A percentile compares a stretch with the other conserved stretches of the same genome.
Evolutionary conservation across 1,284 basidiomycete genomes (phyloP).

Genomic region (Mycena sp.): DNA sequence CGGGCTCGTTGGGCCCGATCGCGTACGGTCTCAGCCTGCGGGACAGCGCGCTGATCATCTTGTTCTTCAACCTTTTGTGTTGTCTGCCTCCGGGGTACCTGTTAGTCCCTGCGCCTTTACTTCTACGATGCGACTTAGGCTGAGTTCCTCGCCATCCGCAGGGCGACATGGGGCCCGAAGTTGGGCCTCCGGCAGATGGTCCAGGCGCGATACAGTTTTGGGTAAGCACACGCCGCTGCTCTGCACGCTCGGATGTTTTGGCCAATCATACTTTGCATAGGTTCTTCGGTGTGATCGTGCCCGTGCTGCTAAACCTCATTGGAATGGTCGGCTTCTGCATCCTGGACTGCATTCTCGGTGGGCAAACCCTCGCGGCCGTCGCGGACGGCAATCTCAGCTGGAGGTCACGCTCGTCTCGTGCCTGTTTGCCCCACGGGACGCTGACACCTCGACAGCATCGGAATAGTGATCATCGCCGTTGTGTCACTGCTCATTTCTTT

Average conservation of each 20-base stretch:
- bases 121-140: background rate
- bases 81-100: constrained; percentile 66
- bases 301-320: constrained; percentile 71
- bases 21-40: constrained; percentile 74
- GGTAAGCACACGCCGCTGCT: constrained; percentile 51
- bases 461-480: constrained; percentile 87
- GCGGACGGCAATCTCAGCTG: constrained; percentile 70
- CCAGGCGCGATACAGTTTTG: constrained; percentile 81
- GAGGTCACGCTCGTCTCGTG: constrained; percentile 55
- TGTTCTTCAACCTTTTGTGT: constrained; percentile 79
- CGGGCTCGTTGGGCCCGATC: constrained; percentile 77
- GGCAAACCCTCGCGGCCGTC: constrained; percentile 81
- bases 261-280: constrained; percentile 43
- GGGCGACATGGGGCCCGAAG: constrained; percentile 87
- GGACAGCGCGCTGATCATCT: constrained; percentile 77
- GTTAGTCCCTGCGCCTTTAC: constrained; percentile 45
- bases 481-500: constrained; percentile 87
- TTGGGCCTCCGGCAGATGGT: constrained; percentile 92
- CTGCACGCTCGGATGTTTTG: constrained; percentile 37
- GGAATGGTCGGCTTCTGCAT: constrained; percentile 79
- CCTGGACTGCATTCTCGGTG: constrained; percentile 82
- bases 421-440: constrained; percentile 35
- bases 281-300: constrained; percentile 73
- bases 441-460: constrained; percentile 63
- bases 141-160: constrained; percentile 43